A percentile compares a stretch with the other conserved stretches of the same genome.
These are phyloP conservation scores for Cercophora newfieldiana DNA, from an alignment of 495 filamentous ascomycete genomes.

Conservation along the genomic window DNA sequence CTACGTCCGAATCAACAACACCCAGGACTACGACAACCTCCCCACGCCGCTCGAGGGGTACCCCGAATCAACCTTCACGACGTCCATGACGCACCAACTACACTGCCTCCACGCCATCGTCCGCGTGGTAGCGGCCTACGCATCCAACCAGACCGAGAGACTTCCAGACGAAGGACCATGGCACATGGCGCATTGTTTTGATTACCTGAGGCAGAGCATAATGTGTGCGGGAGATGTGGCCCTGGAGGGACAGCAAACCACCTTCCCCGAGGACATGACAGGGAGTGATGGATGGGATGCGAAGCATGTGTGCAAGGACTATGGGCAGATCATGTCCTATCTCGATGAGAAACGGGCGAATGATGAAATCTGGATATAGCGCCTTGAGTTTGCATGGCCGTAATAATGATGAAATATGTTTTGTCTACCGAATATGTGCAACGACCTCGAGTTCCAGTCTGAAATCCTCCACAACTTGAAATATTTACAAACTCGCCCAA, in stretches of 20 bases:
- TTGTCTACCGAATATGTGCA: background rate
- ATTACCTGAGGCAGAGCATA: constrained; percentile 50
- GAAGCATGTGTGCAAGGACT: constrained; percentile 49
- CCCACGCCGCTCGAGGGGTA: constrained; percentile 37
- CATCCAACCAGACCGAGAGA: constrained; percentile 28
- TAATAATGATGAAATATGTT: background rate
- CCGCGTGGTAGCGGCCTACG: constrained; percentile 37
- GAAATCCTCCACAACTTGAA: background rate
- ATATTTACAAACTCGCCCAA: background rate
- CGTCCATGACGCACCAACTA: constrained; percentile 51
- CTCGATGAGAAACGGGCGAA: constrained; percentile 42
- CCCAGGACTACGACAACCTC: constrained; percentile 39
- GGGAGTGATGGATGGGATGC: constrained; percentile 51
- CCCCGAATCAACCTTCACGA: constrained; percentile 46
- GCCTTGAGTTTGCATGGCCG: background rate
- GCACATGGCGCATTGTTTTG: constrained; percentile 51
- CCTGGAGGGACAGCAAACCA: constrained; percentile 47
- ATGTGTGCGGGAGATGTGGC: constrained; percentile 48
- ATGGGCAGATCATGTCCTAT: constrained; percentile 34
- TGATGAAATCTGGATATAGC: constrained; percentile 44
- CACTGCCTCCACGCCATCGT: constrained; percentile 50
- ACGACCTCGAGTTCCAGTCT: background rate
- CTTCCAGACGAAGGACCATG: constrained; percentile 41
- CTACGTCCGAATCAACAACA: constrained; percentile 41
- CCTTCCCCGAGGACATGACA: constrained; percentile 40